A percentile compares a stretch with the other conserved stretches of the same genome.
Conservation (phyloP, 2,329 filamentous ascomycete genomes). For the Bimuria novae-zelandiae region DNA sequence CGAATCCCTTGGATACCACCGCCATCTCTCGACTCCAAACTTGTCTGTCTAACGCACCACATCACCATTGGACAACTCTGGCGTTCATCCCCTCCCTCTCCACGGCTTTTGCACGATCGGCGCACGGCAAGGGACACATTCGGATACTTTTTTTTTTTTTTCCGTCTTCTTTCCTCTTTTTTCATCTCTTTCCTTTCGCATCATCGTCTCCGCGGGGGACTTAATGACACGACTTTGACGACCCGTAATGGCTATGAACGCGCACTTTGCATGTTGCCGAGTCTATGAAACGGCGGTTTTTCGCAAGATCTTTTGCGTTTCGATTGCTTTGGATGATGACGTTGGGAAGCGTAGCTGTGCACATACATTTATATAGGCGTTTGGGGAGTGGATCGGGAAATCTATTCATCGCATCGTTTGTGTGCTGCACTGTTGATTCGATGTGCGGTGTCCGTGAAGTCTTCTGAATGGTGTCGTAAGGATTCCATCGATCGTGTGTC, state of each 20-base stretch:
- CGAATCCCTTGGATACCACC: not conserved
- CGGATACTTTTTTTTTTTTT: not conserved
- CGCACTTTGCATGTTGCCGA: slow-evolving; percentile 8
- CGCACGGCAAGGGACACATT: too few relatives aligned
- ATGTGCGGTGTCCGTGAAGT: too few relatives aligned
- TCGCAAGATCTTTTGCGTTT: too few relatives aligned
- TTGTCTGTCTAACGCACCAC: not conserved
- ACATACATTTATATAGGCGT: too few relatives aligned
- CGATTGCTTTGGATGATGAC: too few relatives aligned
- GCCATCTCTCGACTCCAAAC: too few relatives aligned
- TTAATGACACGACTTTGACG: slow-evolving; percentile 10
- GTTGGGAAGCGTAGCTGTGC: too few relatives aligned
- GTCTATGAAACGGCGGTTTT: too few relatives aligned
- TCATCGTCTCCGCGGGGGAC: slow-evolving; percentile 2
- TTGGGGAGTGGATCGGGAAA: too few relatives aligned
- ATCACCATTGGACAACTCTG: not conserved
- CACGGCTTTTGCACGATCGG: too few relatives aligned
- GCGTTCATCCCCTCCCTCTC: too few relatives aligned
- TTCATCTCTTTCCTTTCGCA: not conserved
- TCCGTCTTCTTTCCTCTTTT: not conserved
- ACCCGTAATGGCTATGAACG: slow-evolving; percentile 9
- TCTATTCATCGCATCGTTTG: not conserved
- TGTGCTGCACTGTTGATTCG: not conserved
- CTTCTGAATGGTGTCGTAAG: too few relatives aligned
- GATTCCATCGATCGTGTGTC: not conserved